phyloP scores from a whole-genome alignment of 2,329 filamentous ascomycete genomes.

The Colletotrichum abscissum region DNA sequence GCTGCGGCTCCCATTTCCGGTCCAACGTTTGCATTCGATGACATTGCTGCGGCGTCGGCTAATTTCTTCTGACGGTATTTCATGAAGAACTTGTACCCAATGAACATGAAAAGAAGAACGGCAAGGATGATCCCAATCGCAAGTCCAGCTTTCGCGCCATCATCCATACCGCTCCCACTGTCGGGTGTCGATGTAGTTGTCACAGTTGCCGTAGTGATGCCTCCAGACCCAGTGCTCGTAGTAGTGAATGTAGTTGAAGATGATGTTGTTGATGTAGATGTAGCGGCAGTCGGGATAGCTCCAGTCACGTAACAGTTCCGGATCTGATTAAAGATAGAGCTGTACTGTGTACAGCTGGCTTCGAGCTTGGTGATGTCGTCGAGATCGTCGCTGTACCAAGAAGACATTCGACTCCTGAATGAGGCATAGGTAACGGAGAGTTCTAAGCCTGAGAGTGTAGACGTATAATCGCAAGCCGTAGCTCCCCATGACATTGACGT shows the following conservation, averaged over 20 bases:
- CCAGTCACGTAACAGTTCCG: conserved; percentile 32
- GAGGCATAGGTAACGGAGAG: conserved; percentile 18
- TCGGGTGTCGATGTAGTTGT: conserved; percentile 14
- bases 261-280: conserved; percentile 2
- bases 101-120: conserved; percentile 12
- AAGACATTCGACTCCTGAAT: conserved; percentile 24
- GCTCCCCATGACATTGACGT: conserved; percentile 16
- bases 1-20: conserved; percentile 3
- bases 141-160: conserved; percentile 25
- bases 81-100: conserved; percentile 17
- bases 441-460: conserved; percentile 28
- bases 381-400: conserved; percentile 27
- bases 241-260: neutral
- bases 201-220: neutral
- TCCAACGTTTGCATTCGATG: neutral
- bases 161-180: conserved; percentile 2
- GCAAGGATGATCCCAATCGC: conserved; percentile 25
- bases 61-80: conserved; percentile 7
- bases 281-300: neutral
- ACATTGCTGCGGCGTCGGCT: neutral
- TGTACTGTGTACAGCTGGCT: conserved; percentile 27
- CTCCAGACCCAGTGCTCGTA: neutral
- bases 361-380: conserved; percentile 30
- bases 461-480: conserved; percentile 30
- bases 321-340: conserved; percentile 6